A percentile compares a stretch with the other conserved stretches of the same genome.
phyloP scores from a whole-genome alignment of 169 alveolate genomes.

The Miamiensis avidus region DNA sequence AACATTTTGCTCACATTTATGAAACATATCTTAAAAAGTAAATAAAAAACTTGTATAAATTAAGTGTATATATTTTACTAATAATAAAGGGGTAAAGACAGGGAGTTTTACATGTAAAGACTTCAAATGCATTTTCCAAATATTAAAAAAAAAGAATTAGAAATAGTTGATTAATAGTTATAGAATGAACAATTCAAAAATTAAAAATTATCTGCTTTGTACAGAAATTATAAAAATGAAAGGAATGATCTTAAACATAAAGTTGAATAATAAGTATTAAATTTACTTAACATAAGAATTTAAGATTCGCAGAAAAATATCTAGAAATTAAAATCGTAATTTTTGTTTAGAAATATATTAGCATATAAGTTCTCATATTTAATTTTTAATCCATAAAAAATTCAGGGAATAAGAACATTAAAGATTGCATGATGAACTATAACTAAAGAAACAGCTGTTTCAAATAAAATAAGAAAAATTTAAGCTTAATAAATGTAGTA shows the following conservation, averaged over 20 bases:
- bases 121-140: slow-evolving; percentile 48
- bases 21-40: not conserved
- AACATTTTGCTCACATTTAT: not conserved
- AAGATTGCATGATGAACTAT: slow-evolving; percentile 48
- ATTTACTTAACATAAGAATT: slow-evolving; percentile 38
- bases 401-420: slow-evolving; percentile 44
- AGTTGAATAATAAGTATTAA: slow-evolving; percentile 42
- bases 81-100: slow-evolving; percentile 27
- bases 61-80: too few relatives aligned
- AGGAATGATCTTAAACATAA: slow-evolving; percentile 45
- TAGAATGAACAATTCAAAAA: slow-evolving; percentile 44
- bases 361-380: too few relatives aligned
- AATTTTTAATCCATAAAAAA: too few relatives aligned
- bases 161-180: slow-evolving; percentile 34
- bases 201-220: slow-evolving; percentile 41
- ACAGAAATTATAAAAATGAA: slow-evolving; percentile 58
- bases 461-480: slow-evolving; percentile 48
- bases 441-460: slow-evolving; percentile 53
- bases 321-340: slow-evolving; percentile 17
- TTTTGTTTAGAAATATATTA: too few relatives aligned
- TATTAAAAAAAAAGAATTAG: slow-evolving; percentile 15
- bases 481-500: slow-evolving; percentile 55
- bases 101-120: slow-evolving; percentile 51
- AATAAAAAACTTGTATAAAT: too few relatives aligned
- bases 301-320: slow-evolving; percentile 29